Evolutionary conservation across 192 early-diverging fungal genomes (phyloP).

Genomic region (Umbelopsis ramanniana): DNA sequence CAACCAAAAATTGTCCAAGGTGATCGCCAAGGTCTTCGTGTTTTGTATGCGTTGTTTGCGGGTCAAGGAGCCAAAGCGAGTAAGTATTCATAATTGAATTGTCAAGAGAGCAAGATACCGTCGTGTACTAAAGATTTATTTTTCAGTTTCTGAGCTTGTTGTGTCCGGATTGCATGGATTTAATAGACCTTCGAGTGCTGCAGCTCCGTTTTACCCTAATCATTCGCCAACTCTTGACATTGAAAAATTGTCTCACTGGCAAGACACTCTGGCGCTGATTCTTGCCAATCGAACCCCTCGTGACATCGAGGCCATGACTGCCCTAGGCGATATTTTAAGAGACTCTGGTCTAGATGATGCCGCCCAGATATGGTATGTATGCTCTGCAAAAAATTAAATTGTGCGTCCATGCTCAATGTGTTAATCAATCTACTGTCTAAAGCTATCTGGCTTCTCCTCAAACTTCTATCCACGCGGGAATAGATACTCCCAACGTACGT

Average conservation of each 20-base stretch:
- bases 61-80: slow-evolving; percentile 58
- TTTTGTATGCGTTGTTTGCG: slow-evolving; percentile 72
- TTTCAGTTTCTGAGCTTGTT: slow-evolving; percentile 29
- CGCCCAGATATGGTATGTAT: slow-evolving; percentile 81
- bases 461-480: slow-evolving; percentile 55
- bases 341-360: slow-evolving; percentile 56
- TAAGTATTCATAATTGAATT: slow-evolving; percentile 17
- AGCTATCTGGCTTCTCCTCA: slow-evolving; percentile 44
- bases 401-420: background rate
- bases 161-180: slow-evolving; percentile 22
- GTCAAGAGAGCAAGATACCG: background rate
- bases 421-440: slow-evolving; percentile 45
- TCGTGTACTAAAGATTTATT: background rate
- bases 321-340: slow-evolving; percentile 78
- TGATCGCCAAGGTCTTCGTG: slow-evolving; percentile 56
- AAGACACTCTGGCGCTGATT: slow-evolving; percentile 73
- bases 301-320: slow-evolving; percentile 69
- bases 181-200: slow-evolving; percentile 3
- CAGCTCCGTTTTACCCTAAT: background rate
- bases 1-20: slow-evolving; percentile 22
- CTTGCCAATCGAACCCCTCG: slow-evolving; percentile 84
- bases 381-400: background rate
- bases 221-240: background rate
- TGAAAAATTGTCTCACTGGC: slow-evolving; percentile 68
- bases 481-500: slow-evolving; percentile 63